phyloP scores from a whole-genome alignment of 352 stramenopile species.

The Globisporangium mamillatum region DNA sequence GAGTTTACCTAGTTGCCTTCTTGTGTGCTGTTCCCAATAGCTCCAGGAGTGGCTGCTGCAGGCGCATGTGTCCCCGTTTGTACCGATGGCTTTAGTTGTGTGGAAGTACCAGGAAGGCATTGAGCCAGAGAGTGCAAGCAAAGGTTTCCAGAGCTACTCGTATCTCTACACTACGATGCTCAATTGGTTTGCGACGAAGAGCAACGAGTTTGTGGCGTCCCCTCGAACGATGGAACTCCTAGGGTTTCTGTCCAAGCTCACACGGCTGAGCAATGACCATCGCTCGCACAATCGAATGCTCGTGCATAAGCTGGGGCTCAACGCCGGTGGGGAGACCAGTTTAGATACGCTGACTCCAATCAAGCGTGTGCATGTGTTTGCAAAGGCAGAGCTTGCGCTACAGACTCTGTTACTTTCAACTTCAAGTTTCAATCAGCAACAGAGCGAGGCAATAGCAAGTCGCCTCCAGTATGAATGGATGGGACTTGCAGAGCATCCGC shows the following conservation, averaged over 20 bases:
- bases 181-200: slow-evolving; percentile 30
- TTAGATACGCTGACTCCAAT: background rate
- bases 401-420: background rate
- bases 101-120: slow-evolving; percentile 16
- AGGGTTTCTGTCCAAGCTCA: slow-evolving; percentile 19
- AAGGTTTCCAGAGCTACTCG: slow-evolving; percentile 27
- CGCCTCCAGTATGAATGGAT: slow-evolving; percentile 18
- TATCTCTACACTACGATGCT: slow-evolving; percentile 39
- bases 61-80: slow-evolving; percentile 28
- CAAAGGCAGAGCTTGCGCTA: background rate
- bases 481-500: slow-evolving; percentile 18
- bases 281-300: slow-evolving; percentile 1
- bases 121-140: slow-evolving; percentile 8
- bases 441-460: background rate
- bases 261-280: background rate
- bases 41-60: slow-evolving; percentile 41
- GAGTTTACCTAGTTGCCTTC: background rate
- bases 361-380: slow-evolving; percentile 1
- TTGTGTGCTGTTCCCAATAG: background rate
- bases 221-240: slow-evolving; percentile 39
- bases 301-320: slow-evolving; percentile 1
- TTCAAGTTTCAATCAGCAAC: background rate
- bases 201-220: slow-evolving; percentile 32
- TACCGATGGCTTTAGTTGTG: slow-evolving; percentile 23
- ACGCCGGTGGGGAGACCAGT: background rate